Percentiles rank a stretch among this genome's conserved stretches.
Evolutionary conservation across 768 basidiomycete species (phyloP).

Genomic region (Pholiota microspora): DNA sequence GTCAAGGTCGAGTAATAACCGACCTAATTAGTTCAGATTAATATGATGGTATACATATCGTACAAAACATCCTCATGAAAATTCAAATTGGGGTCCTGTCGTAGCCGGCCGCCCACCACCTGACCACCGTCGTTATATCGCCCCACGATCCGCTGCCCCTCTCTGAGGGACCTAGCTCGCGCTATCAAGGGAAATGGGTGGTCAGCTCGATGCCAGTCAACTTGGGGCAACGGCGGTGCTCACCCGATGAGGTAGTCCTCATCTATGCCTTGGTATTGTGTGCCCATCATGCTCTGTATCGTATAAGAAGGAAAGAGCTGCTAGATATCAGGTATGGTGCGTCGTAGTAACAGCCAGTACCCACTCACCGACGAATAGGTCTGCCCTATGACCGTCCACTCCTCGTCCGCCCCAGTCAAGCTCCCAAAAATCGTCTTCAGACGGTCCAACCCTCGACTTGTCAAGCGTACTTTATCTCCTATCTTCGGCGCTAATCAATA

Average conservation of each 20-base stretch:
- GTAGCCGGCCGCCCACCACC: background rate
- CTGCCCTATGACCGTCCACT: constrained; percentile 17
- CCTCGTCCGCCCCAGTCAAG: constrained; percentile 13
- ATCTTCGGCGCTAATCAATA: background rate
- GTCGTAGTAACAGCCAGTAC: background rate
- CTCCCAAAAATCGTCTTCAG: constrained; percentile 17
- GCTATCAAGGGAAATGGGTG: background rate
- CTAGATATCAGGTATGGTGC: background rate
- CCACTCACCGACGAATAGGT: constrained; percentile 15
- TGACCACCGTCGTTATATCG: background rate
- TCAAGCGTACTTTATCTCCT: constrained; percentile 15
- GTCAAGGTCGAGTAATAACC: background rate
- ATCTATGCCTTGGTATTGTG: constrained; percentile 18
- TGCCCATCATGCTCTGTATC: constrained; percentile 17
- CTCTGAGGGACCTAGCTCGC: background rate
- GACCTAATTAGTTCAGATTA: background rate
- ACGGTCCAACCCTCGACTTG: constrained; percentile 16
- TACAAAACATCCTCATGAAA: background rate
- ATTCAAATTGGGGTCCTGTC: background rate
- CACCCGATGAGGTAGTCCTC: constrained; percentile 19
- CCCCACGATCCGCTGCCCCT: background rate
- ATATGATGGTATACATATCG: background rate
- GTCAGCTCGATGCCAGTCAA: background rate
- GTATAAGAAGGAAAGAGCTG: constrained; percentile 20
- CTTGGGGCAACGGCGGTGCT: background rate